Percentiles rank a stretch among this genome's conserved stretches.
Conservation (phyloP, 164 flowering plant genomes). For the Magnolia kwangsiensis region DNA sequence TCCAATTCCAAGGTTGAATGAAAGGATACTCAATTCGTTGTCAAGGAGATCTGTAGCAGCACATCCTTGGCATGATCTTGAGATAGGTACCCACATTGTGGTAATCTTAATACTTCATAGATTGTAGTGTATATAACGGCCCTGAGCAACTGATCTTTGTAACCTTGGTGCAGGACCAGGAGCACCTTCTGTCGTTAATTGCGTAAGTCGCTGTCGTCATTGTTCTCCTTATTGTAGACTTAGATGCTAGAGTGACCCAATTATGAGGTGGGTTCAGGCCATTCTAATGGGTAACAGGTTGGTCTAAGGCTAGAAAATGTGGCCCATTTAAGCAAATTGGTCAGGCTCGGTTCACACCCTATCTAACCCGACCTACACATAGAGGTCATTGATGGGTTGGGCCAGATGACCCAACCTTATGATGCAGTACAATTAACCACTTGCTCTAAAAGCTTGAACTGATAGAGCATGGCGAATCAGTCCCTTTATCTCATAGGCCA, state of each 20-base stretch:
- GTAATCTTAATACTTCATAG: background rate
- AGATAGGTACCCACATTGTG: conserved; percentile 45
- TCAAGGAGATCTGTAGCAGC: conserved; percentile 79
- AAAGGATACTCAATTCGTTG: conserved; percentile 68
- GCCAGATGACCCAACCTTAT: no score
- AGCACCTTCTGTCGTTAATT: conserved; percentile 55
- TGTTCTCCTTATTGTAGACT: background rate
- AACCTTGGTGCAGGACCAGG: conserved; percentile 49
- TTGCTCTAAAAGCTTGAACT: no score
- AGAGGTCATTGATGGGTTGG: no score
- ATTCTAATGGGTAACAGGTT: background rate
- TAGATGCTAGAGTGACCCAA: background rate
- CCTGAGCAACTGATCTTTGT: background rate
- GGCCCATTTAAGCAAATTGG: no score
- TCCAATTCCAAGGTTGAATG: conserved; percentile 46
- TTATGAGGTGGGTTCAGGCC: background rate
- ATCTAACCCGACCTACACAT: no score
- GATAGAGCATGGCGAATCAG: no score
- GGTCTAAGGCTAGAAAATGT: no score
- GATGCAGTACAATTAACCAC: no score
- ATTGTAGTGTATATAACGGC: background rate
- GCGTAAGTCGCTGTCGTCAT: conserved; percentile 25
- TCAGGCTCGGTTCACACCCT: no score
- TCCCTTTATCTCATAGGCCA: no score
- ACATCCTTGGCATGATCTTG: conserved; percentile 88